phyloP scores from a whole-genome alignment of 345 rosid species.

The Turnera subulata region DNA sequence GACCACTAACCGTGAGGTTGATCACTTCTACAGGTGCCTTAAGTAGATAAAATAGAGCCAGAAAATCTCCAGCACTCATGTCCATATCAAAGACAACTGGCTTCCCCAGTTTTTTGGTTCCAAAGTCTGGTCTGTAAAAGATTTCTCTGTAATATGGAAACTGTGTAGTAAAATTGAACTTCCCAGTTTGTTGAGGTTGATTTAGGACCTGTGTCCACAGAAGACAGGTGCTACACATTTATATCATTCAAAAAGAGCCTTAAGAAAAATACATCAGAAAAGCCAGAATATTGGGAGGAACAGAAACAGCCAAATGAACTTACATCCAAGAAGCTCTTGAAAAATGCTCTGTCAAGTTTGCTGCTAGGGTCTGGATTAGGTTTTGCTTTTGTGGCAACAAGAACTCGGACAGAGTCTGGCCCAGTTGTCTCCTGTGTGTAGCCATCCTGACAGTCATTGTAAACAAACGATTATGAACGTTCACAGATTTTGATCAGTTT shows the following conservation, averaged over 20 bases:
- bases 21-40: constrained; percentile 70
- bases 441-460: constrained; percentile 50
- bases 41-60: constrained; percentile 75
- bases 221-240: too few relatives aligned
- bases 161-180: constrained; percentile 63
- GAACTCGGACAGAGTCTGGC: constrained; percentile 62
- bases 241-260: background rate
- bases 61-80: constrained; percentile 92
- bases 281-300: background rate
- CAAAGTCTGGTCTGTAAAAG: constrained; percentile 49
- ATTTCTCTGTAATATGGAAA: constrained; percentile 72
- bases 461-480: background rate
- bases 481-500: too few relatives aligned
- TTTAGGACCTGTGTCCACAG: constrained; percentile 53
- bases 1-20: constrained; percentile 53
- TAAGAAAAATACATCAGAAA: background rate
- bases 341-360: constrained; percentile 58
- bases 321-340: constrained; percentile 77
- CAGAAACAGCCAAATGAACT: constrained; percentile 17
- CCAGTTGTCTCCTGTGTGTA: constrained; percentile 62
- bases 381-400: constrained; percentile 73
- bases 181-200: constrained; percentile 52
- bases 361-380: constrained; percentile 41
- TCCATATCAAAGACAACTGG: constrained; percentile 90
- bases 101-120: constrained; percentile 50